phyloP scores from a whole-genome alignment of 306 rosid genomes.

The Medicago truncatula region DNA sequence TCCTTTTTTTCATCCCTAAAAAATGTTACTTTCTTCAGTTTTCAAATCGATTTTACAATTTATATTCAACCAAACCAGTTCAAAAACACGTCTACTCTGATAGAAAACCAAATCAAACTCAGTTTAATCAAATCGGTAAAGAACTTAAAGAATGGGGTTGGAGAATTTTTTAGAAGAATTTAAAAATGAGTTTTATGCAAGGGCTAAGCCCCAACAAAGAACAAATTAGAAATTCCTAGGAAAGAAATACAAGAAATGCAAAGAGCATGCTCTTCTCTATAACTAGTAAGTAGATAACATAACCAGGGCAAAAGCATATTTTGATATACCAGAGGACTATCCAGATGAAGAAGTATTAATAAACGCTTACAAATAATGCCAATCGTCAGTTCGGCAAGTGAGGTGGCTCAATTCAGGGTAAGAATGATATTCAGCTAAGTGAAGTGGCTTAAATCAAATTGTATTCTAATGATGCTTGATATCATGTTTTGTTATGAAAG shows the following conservation, averaged over 20 bases:
- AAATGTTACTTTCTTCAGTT: background rate
- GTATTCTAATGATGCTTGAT: slow-evolving; percentile 16
- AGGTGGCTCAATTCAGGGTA: slow-evolving; percentile 8
- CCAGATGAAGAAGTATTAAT: slow-evolving; percentile 29
- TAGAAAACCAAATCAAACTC: background rate
- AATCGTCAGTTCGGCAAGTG: background rate
- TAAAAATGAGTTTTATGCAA: background rate
- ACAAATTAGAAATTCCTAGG: background rate
- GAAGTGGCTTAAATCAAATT: slow-evolving; percentile 17
- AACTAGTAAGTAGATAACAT: too few species aligned
- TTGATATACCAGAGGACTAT: slow-evolving; percentile 21
- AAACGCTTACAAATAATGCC: background rate
- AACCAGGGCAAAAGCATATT: slow-evolving; percentile 29
- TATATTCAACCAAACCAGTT: background rate
- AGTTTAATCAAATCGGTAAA: background rate
- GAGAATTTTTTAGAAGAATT: background rate
- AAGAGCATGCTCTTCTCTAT: background rate
- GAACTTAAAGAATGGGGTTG: background rate
- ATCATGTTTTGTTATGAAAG: background rate
- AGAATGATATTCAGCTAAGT: slow-evolving; percentile 8
- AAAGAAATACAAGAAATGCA: background rate
- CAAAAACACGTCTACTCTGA: background rate
- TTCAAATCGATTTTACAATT: background rate
- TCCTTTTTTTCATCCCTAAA: background rate
- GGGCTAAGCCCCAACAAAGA: background rate